Evolutionary conservation across 208 protist genomes (phyloP).

Genomic region (Zelonia costaricensis): DNA sequence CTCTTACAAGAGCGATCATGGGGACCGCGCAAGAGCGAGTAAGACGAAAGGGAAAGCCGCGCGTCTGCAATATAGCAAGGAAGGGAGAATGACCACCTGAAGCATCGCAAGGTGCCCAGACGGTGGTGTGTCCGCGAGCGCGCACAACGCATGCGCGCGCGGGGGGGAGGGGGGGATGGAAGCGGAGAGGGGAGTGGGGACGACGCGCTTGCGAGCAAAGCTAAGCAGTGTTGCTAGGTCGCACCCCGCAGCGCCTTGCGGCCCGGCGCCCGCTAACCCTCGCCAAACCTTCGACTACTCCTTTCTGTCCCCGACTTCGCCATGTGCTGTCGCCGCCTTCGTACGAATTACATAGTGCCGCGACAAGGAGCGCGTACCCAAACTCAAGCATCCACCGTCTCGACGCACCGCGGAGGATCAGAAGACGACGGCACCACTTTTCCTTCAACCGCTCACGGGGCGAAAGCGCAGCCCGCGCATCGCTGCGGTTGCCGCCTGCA

Average conservation of each 20-base stretch:
- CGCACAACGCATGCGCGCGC: no score
- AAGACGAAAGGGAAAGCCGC: not conserved
- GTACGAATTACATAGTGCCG: no score
- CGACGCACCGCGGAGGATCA: no score
- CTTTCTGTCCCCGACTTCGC: not conserved
- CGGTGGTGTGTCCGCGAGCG: no score
- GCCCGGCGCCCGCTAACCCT: no score
- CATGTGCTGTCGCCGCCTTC: no score
- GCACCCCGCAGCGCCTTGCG: no score
- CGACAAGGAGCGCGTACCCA: no score
- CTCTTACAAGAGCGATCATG: not conserved
- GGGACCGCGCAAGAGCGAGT: not conserved
- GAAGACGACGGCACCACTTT: not conserved
- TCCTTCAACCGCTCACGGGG: not conserved
- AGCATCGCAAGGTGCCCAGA: not conserved
- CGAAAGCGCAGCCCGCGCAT: not conserved
- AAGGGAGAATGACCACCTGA: not conserved
- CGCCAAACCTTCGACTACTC: not conserved
- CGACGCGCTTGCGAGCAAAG: not conserved
- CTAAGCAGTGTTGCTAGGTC: no score
- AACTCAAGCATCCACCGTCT: no score
- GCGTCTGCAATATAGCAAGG: not conserved
- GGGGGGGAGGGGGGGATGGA: not conserved
- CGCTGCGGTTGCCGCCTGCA: slow-evolving; percentile 6
- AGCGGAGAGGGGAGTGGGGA: not conserved